phyloP scores from a whole-genome alignment of 2,329 filamentous ascomycete genomes.

The Macrophomina pseudophaseolina region DNA sequence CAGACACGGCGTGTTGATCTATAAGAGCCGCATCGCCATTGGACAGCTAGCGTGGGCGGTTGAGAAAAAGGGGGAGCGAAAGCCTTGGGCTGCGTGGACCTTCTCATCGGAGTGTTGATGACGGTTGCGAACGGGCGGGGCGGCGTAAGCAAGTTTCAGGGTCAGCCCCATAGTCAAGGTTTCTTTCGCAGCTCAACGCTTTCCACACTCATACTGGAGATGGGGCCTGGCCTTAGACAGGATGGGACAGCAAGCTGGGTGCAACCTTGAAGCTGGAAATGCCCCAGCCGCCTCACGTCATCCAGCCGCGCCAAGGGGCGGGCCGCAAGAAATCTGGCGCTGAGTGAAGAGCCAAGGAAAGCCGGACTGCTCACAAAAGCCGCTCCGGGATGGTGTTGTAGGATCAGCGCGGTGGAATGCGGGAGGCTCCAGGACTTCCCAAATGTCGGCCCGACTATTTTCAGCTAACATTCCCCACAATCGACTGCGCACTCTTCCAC shows the following conservation, averaged over 20 bases:
- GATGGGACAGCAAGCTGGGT: not conserved
- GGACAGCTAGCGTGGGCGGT: not conserved
- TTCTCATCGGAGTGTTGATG: not conserved
- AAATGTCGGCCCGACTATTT: not conserved
- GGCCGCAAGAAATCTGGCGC: not conserved
- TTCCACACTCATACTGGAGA: not conserved
- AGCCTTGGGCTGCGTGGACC: not conserved
- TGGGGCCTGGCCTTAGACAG: no score
- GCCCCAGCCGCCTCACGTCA: not conserved
- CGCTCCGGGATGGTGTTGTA: not conserved
- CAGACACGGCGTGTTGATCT: not conserved
- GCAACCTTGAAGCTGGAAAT: not conserved
- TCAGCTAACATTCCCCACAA: not conserved
- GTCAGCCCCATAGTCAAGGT: not conserved
- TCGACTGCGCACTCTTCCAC: no score
- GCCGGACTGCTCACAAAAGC: not conserved
- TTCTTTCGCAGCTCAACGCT: not conserved
- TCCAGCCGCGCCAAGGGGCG: not conserved
- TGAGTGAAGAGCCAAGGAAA: not conserved
- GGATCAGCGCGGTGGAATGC: not conserved
- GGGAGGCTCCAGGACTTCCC: not conserved
- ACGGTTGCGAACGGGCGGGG: not conserved
- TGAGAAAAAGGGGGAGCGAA: not conserved
- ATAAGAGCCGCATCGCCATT: not conserved
- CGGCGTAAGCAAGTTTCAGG: not conserved